phyloP scores from a whole-genome alignment of 345 rosid species.

The Physaria fendleri region DNA sequence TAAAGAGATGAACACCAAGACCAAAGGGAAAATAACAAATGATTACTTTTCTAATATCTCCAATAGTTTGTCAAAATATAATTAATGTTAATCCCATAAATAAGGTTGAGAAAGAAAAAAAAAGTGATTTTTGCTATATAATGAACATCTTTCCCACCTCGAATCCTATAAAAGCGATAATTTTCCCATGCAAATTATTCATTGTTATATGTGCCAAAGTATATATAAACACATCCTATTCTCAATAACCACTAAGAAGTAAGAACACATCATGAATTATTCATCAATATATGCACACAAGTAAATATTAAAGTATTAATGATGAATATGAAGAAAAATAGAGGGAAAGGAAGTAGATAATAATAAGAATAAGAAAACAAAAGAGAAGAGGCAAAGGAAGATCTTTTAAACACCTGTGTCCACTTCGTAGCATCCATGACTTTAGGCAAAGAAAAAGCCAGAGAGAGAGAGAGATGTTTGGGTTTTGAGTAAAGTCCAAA shows the following conservation, averaged over 20 bases:
- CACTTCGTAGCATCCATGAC: constrained; percentile 38
- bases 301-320: background rate
- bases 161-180: constrained; percentile 12
- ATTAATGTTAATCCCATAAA: constrained; percentile 15
- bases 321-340: background rate
- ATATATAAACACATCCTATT: too few species aligned
- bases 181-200: constrained; percentile 11
- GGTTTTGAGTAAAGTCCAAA: constrained; percentile 21
- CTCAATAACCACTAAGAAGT: background rate
- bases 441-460: constrained; percentile 33
- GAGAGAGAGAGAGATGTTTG: constrained; percentile 27
- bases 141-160: background rate
- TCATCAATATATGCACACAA: background rate
- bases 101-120: constrained; percentile 11
- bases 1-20: constrained; percentile 23
- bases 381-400: constrained; percentile 18
- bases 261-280: background rate
- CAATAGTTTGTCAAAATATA: background rate
- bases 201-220: background rate
- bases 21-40: constrained; percentile 16
- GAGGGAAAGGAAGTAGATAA: background rate
- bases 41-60: constrained; percentile 3
- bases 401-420: constrained; percentile 33
- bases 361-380: constrained; percentile 16
- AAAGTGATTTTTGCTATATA: constrained; percentile 1